Evolutionary conservation across 1,139 yeast genomes (phyloP).

Genomic region (Groenewaldozyma sp.): DNA sequence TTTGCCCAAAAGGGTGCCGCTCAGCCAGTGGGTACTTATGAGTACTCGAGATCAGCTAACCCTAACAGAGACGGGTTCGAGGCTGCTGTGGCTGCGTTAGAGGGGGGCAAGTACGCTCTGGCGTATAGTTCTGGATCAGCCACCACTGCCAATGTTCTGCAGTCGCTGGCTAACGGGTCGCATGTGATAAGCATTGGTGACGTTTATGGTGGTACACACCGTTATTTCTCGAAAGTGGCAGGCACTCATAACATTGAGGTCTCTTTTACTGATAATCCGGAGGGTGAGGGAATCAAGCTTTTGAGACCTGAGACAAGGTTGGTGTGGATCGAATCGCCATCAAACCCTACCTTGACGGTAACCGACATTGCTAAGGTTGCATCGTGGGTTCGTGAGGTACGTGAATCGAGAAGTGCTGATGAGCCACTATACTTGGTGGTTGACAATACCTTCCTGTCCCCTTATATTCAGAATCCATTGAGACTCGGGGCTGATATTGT

Average conservation of each 20-base stretch:
- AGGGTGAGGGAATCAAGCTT: conserved; percentile 46
- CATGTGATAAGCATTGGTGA: conserved; percentile 80
- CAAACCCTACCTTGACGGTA: conserved; percentile 74
- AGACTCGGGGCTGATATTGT: conserved; percentile 78
- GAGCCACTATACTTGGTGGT: conserved; percentile 59
- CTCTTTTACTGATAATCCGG: conserved; percentile 58
- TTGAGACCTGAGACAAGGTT: conserved; percentile 54
- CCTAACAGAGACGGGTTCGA: conserved; percentile 85
- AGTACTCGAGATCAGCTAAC: conserved; percentile 80
- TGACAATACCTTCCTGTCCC: conserved; percentile 91
- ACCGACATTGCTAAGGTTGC: conserved; percentile 63
- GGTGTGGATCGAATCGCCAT: conserved; percentile 87
- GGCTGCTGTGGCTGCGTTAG: conserved; percentile 70
- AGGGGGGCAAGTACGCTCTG: conserved; percentile 65
- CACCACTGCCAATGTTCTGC: conserved; percentile 69
- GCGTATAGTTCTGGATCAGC: conserved; percentile 86
- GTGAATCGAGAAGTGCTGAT: conserved; percentile 32
- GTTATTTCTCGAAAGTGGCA: conserved; percentile 84
- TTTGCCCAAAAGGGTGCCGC: conserved; percentile 76
- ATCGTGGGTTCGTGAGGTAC: conserved; percentile 39
- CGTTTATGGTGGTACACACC: conserved; percentile 89
- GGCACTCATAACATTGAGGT: conserved; percentile 68
- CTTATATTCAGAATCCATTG: conserved; percentile 83
- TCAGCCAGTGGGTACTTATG: conserved; percentile 68
- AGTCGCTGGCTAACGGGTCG: conserved; percentile 61